These are phyloP conservation scores for Litchi chinensis DNA, from an alignment of 345 rosid species.

Conservation along the genomic window DNA sequence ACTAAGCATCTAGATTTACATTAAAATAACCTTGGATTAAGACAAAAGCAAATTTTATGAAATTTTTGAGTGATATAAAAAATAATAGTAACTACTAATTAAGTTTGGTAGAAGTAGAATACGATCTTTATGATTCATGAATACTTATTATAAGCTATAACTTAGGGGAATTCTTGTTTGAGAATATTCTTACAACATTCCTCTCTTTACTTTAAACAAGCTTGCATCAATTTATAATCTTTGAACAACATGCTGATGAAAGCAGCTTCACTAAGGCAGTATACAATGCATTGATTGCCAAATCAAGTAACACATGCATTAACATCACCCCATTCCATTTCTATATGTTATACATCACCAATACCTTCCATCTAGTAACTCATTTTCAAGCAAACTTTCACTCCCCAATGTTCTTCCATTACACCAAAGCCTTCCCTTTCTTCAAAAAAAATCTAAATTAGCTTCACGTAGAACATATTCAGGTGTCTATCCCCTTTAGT, in stretches of 20 bases:
- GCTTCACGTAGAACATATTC: background rate
- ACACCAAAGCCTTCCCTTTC: slow-evolving; percentile 2
- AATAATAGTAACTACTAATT: background rate
- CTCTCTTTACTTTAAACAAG: background rate
- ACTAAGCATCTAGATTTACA: background rate
- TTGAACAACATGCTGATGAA: background rate
- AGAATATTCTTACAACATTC: too few species aligned
- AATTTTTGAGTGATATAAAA: background rate
- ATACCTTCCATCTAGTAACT: background rate
- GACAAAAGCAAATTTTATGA: background rate
- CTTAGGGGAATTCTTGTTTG: too few species aligned
- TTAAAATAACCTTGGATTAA: background rate
- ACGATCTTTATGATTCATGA: background rate
- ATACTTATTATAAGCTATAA: too few species aligned
- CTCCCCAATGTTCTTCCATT: background rate
- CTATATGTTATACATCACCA: too few species aligned
- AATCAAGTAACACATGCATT: background rate
- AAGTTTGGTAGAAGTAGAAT: background rate
- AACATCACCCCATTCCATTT: too few species aligned
- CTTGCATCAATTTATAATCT: background rate
- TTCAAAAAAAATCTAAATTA: background rate
- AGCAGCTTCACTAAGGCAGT: too few species aligned
- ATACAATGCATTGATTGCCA: too few species aligned
- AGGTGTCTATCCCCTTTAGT: background rate
- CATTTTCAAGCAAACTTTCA: background rate